Conservation (phyloP, 2,329 filamentous ascomycete genomes). For the Alternaria sp. region DNA sequence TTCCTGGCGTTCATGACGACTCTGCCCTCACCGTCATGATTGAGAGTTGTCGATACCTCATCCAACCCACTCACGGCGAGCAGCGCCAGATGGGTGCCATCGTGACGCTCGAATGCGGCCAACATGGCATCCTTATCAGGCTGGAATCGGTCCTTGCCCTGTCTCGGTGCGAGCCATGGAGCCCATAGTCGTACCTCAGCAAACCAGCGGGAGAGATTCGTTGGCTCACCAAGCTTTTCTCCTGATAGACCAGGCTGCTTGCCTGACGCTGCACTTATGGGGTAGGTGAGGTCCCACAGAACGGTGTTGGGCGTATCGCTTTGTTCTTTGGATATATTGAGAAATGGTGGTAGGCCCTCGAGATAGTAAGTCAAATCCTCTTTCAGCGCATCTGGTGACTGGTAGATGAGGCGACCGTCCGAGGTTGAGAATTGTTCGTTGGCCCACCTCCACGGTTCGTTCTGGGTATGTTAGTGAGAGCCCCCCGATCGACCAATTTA, state of each 20-base stretch:
- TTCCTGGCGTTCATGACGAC: conserved; percentile 74
- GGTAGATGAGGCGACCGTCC: conserved; percentile 69
- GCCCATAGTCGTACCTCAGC: conserved; percentile 78
- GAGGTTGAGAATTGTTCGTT: conserved; percentile 67
- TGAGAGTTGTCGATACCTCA: conserved; percentile 73
- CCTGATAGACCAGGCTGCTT: conserved; percentile 64
- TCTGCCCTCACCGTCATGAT: conserved; percentile 67
- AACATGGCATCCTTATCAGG: conserved; percentile 80
- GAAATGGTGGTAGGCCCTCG: conserved; percentile 61
- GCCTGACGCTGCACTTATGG: conserved; percentile 62
- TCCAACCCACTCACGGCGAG: conserved; percentile 78
- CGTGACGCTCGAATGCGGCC: conserved; percentile 74
- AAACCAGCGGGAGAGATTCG: conserved; percentile 75
- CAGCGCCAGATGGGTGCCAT: conserved; percentile 78
- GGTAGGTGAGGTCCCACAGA: conserved; percentile 71
- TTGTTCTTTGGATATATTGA: conserved; percentile 60
- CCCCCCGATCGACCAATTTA: background rate
- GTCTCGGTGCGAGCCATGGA: conserved; percentile 88
- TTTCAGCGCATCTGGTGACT: conserved; percentile 41
- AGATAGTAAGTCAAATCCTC: conserved; percentile 64
- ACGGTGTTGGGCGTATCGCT: conserved; percentile 72
- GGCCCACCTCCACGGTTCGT: conserved; percentile 72
- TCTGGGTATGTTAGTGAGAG: conserved; percentile 11
- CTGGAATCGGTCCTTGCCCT: conserved; percentile 71
- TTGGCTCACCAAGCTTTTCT: conserved; percentile 68